These are phyloP conservation scores for Solanum neorickii DNA, from an alignment of 257 asterid species.

Conservation along the genomic window DNA sequence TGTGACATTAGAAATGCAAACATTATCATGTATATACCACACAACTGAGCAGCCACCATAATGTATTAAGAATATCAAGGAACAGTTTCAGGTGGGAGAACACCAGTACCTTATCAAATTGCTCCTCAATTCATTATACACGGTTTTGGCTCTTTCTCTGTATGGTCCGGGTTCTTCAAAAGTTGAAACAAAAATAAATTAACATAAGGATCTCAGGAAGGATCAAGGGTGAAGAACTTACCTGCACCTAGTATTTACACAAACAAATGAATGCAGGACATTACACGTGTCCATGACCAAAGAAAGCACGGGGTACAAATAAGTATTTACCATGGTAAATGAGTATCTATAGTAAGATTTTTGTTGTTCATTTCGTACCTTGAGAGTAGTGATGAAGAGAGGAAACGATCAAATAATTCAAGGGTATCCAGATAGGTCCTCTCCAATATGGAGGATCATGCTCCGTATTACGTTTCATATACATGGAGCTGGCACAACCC, in stretches of 20 bases:
- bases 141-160: slow-evolving; percentile 51
- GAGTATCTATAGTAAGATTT: neutral
- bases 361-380: slow-evolving; percentile 27
- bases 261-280: neutral
- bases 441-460: slow-evolving; percentile 98
- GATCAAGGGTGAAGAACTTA: neutral
- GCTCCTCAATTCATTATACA: slow-evolving; percentile 68
- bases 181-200: neutral
- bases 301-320: neutral
- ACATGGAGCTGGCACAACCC: slow-evolving; percentile 45
- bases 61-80: neutral
- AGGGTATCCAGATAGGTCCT: slow-evolving; percentile 98
- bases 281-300: neutral
- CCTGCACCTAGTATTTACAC: neutral
- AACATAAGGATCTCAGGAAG: neutral
- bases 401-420: slow-evolving; percentile 86
- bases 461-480: slow-evolving; percentile 95
- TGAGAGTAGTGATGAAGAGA: slow-evolving; percentile 73
- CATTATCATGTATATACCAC: neutral
- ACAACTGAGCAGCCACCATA: neutral
- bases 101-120: slow-evolving; percentile 66
- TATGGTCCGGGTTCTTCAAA: slow-evolving; percentile 78
- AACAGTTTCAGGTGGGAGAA: neutral
- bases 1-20: slow-evolving; percentile 13
- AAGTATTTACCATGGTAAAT: neutral